Base-by-base conservation (phyloP, 805 yeast species). In the Wickerhamiella dianesei region DNA sequence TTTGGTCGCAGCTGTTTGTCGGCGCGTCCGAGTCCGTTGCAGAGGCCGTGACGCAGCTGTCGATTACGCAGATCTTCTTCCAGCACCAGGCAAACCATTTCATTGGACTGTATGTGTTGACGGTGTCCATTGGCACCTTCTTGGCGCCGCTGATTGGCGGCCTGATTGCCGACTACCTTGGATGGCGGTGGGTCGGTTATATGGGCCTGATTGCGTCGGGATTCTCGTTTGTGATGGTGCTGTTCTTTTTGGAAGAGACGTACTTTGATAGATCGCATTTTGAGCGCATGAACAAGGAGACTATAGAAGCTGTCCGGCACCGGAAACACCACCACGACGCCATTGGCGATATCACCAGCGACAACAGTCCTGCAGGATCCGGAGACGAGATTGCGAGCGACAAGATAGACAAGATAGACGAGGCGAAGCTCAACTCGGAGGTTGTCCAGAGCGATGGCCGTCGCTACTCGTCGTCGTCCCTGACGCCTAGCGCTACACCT, bases 121-220 rank as follows among this genome's bases (percentile, higher is more conserved):
- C 83, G 21, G 77, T 85, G 2, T 77, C 86, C 35, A 73, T 77
- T n/a, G 88, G 89, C 49, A 79, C 87, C 2, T 83, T 79, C 59
- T 65, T 83, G 48, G 88, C 89, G 2, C 94, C 94, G 1, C 64
- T 84, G 47, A 71, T 82, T 51, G 87, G 85, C 19, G 87, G 86
- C 17, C 78, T 78, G 56, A 76, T 81, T 52, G 73, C 77, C 6
- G 70, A 75, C 41, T 64, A 72, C 37, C 68, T 73, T 16, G 72
- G 76, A 9, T 83, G 82, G 65, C 68, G 80, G 54, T 83, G 92
- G 92, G 84, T 81, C 8, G 86, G 87, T 29, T 77, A 77, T 73
- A 58, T 70, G 56, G 78, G 77, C 20, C 75, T 75, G 5, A 81
- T 82, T 29, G 70, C 77, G 46, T 76, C 80, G 6, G 85, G 77